Evolutionary conservation across 495 filamentous ascomycete genomes (phyloP).

Genomic region (Penicillium desertorum): DNA sequence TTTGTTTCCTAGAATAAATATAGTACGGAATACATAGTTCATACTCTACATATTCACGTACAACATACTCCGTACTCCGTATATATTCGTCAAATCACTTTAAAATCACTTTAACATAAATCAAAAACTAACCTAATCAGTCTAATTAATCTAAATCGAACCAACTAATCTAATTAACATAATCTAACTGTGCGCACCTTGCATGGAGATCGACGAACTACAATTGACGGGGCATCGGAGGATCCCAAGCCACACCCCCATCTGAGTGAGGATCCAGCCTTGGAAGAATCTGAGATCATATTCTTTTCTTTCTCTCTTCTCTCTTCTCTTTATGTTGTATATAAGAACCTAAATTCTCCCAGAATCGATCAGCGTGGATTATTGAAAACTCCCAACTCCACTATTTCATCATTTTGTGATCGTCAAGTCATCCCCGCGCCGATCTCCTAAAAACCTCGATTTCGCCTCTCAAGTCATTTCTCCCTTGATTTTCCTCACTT

Average conservation of each 20-base stretch:
- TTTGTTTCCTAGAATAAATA: too few relatives aligned
- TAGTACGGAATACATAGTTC: too few relatives aligned
- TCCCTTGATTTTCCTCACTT: neutral
- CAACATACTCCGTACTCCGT: too few relatives aligned
- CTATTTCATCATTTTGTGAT: constrained; percentile 19
- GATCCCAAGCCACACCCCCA: constrained; percentile 2
- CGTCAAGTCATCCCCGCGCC: constrained; percentile 26
- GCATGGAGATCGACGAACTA: constrained; percentile 12
- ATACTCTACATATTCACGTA: too few relatives aligned
- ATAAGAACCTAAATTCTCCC: neutral
- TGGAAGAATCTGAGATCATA: constrained; percentile 2
- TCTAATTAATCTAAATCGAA: neutral
- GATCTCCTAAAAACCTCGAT: constrained; percentile 23
- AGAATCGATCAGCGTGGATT: neutral
- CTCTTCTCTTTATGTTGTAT: too few relatives aligned
- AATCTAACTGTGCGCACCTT: constrained; percentile 3
- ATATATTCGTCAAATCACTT: neutral
- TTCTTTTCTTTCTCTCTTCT: neutral
- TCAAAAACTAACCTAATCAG: neutral
- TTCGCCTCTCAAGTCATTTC: constrained; percentile 6
- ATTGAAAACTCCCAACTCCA: constrained; percentile 8
- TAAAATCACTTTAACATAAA: neutral
- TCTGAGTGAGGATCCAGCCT: neutral
- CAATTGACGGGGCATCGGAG: neutral
- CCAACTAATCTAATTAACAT: neutral